A percentile compares a stretch with the other conserved stretches of the same genome.
These are phyloP conservation scores for Lactarius hatsudake DNA, from an alignment of 768 basidiomycete species.

Conservation along the genomic window DNA sequence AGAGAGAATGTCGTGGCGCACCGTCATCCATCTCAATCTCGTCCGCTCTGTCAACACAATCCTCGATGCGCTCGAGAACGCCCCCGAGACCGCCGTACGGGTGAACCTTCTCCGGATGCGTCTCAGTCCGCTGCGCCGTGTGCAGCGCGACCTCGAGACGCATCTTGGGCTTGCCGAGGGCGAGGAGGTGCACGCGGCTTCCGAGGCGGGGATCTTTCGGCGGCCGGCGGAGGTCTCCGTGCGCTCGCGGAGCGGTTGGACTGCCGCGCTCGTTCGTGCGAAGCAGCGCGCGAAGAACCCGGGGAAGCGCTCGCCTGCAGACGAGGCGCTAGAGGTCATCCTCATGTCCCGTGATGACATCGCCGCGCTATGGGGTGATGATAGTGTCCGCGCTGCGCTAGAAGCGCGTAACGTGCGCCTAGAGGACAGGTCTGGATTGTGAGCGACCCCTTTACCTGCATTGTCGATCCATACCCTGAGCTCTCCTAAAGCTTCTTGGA, in stretches of 20 bases:
- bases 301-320: conserved; percentile 35
- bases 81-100: conserved; percentile 16
- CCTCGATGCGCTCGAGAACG: conserved; percentile 37
- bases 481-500: conserved; percentile 19
- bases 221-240: conserved; percentile 33
- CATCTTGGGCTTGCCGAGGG: conserved; percentile 16
- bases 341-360: conserved; percentile 64
- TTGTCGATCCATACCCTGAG: not conserved
- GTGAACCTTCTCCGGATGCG: conserved; percentile 27
- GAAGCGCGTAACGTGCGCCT: conserved; percentile 46
- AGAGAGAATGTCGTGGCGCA: conserved; percentile 77
- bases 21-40: conserved; percentile 66
- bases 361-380: conserved; percentile 65
- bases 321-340: conserved; percentile 57
- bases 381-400: conserved; percentile 59
- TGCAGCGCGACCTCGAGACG: conserved; percentile 17
- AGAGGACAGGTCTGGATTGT: conserved; percentile 77
- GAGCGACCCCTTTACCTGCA: conserved; percentile 33
- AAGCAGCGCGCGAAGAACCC: conserved; percentile 16
- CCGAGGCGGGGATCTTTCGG: conserved; percentile 7
- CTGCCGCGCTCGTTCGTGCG: conserved; percentile 30
- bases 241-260: conserved; percentile 34
- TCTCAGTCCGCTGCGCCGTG: conserved; percentile 36
- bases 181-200: conserved; percentile 12
- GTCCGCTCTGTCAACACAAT: conserved; percentile 44